These are phyloP conservation scores for Leccinum solheimii DNA, from an alignment of 1,284 basidiomycete genomes.

Conservation along the genomic window DNA sequence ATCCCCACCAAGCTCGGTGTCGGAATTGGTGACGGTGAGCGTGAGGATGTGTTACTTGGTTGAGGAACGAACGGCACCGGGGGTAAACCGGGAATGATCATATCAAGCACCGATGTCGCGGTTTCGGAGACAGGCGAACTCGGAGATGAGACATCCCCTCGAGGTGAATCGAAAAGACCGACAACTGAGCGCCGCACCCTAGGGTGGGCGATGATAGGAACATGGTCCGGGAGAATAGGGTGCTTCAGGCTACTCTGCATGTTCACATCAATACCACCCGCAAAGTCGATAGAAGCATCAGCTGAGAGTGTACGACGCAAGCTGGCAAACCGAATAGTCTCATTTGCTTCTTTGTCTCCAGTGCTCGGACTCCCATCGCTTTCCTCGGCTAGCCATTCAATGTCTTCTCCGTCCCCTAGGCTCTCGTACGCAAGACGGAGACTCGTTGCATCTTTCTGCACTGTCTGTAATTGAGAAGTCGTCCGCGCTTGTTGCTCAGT, in stretches of 20 bases:
- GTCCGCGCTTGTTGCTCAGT: slow-evolving; percentile 66
- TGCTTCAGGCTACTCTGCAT: slow-evolving; percentile 40
- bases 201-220: slow-evolving; percentile 20
- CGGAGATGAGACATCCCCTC: slow-evolving; percentile 6
- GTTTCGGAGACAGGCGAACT: slow-evolving; percentile 17
- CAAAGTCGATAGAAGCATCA: slow-evolving; percentile 31
- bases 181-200: slow-evolving; percentile 61
- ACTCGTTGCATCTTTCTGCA: slow-evolving; percentile 68
- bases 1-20: slow-evolving; percentile 20
- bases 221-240: slow-evolving; percentile 17
- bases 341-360: slow-evolving; percentile 26
- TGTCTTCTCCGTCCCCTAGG: slow-evolving; percentile 55
- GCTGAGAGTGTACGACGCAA: slow-evolving; percentile 42
- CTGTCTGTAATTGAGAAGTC: slow-evolving; percentile 58
- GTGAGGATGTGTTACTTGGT: slow-evolving; percentile 32
- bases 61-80: slow-evolving; percentile 37
- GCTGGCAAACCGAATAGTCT: slow-evolving; percentile 47
- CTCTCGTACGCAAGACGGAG: slow-evolving; percentile 73
- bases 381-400: slow-evolving; percentile 38
- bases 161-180: slow-evolving; percentile 56
- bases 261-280: slow-evolving; percentile 31
- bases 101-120: slow-evolving; percentile 28
- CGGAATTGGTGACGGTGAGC: slow-evolving; percentile 28
- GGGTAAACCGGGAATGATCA: slow-evolving; percentile 37
- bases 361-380: slow-evolving; percentile 34